Evolutionary conservation across 768 basidiomycete genomes (phyloP), one percentile per base, ranked within the genome.

Genomic region (Boletus vinaceobasis): DNA sequence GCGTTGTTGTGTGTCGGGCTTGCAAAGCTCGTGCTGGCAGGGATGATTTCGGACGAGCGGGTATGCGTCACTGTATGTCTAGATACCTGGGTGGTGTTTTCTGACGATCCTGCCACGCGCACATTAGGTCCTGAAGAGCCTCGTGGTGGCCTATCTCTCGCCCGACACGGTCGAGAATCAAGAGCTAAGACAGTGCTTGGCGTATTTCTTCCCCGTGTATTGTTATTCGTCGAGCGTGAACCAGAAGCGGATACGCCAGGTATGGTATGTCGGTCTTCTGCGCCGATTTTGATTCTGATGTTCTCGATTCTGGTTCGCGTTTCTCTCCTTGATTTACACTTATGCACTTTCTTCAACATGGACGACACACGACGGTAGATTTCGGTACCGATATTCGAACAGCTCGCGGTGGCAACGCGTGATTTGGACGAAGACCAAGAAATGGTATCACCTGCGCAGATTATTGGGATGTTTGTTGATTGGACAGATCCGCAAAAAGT

Each of bases 401-500:
- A 83, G 42, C 78, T 88, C 11, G 71, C 78, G 4, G 72, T 77
- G 15, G 75, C 83, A 44, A 79, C 84, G 50, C 81, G 79, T 19
- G 84, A 86, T 14, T 68, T 86, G 23, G 90, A 89, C 4, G 86
- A 86, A 1, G 85, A 82, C 43, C 81, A 88, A 62, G 81, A 85
- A 39, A 88, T 90, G 84, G 80, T 92, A 11, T 73, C 81, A 0
- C 82, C 88, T 0, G 73, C 82, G 19, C 88, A 92, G 63, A 84
- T 92, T 54, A 86, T 84, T 0, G 73, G 85, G n/a, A 79, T 94
- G 71, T 78, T 95, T 64, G 77, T 87, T 3, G 92, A 94, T 60
- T 96, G 93, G 93, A 90, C 88, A 4, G 87, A 95, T 65, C 88
- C 91, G 0, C 77, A 82, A 64, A 92, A 90, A 63, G 79, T 81